A percentile compares a stretch with the other conserved stretches of the same genome.
Conservation (phyloP, 2,329 filamentous ascomycete genomes). For the Talaromyces sp. region DNA sequence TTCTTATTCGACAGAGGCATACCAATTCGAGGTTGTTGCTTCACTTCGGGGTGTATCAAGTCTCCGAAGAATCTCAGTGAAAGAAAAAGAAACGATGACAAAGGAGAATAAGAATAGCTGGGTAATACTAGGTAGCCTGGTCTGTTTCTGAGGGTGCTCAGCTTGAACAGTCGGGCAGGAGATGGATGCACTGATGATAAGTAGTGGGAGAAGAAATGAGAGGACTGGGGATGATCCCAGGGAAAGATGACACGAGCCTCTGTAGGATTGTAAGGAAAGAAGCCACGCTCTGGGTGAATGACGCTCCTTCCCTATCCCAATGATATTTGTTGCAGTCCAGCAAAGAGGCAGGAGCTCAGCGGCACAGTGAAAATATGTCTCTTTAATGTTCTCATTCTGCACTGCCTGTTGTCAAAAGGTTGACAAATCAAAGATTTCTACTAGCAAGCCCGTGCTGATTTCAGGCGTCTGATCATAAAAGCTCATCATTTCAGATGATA, state of each 20-base stretch:
- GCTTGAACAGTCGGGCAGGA: neutral
- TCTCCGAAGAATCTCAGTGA: neutral
- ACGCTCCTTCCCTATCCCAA: neutral
- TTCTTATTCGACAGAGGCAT: neutral
- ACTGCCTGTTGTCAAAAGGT: neutral
- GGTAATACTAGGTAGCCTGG: conserved; percentile 7
- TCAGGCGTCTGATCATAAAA: neutral
- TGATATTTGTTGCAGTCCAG: neutral
- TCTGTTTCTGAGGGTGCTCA: neutral
- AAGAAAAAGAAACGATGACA: neutral
- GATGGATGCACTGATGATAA: neutral
- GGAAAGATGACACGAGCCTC: neutral
- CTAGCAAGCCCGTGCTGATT: neutral
- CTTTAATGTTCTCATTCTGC: neutral
- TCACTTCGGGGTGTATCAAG: neutral
- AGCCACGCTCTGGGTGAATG: neutral
- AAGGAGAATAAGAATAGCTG: conserved; percentile 10
- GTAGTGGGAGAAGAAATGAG: neutral
- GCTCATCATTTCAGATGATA: neutral
- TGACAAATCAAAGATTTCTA: neutral
- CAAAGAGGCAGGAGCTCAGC: neutral
- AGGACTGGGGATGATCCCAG: neutral
- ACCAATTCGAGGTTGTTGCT: neutral
- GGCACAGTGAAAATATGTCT: neutral
- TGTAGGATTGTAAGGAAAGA: neutral